These are phyloP conservation scores for Cephalotrichum gorgonifer DNA, from an alignment of 2,329 filamentous ascomycete genomes.

Conservation along the genomic window DNA sequence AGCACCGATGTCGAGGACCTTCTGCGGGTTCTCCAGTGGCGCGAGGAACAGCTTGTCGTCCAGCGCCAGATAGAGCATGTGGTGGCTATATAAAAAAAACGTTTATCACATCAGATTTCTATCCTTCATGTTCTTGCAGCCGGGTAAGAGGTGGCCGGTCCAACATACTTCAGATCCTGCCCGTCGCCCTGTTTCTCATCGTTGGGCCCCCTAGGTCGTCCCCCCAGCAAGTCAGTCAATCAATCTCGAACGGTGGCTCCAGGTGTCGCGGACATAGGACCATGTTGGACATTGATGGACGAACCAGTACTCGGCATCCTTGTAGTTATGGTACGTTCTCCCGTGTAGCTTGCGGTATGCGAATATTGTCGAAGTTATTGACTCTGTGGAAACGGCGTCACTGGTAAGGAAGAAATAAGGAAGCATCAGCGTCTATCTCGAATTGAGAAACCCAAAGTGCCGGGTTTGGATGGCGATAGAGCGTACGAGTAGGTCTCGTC, in stretches of 20 bases:
- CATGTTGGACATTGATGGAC: neutral
- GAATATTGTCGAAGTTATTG: neutral
- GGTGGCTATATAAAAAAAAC: conserved; percentile 10
- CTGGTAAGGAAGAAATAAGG: no score
- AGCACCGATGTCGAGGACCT: conserved; percentile 36
- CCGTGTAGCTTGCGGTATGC: conserved; percentile 9
- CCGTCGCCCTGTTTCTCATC: conserved; percentile 12
- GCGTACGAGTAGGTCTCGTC: no score
- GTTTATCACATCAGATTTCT: neutral
- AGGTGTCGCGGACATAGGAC: neutral
- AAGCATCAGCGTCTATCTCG: no score
- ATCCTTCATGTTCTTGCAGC: neutral
- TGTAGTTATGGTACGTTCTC: conserved; percentile 18
- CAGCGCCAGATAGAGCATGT: conserved; percentile 9
- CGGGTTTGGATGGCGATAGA: no score
- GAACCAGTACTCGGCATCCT: conserved; percentile 16
- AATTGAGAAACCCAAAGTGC: no score
- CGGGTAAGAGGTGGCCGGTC: no score
- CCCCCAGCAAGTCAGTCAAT: neutral
- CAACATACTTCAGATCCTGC: conserved; percentile 9
- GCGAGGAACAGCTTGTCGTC: conserved; percentile 19
- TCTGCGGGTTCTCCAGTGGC: conserved; percentile 9
- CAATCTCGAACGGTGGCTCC: neutral
- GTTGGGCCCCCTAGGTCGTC: conserved; percentile 7
- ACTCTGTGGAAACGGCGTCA: neutral